Conservation (phyloP, 805 yeast species). For the Starmerella floris region DNA sequence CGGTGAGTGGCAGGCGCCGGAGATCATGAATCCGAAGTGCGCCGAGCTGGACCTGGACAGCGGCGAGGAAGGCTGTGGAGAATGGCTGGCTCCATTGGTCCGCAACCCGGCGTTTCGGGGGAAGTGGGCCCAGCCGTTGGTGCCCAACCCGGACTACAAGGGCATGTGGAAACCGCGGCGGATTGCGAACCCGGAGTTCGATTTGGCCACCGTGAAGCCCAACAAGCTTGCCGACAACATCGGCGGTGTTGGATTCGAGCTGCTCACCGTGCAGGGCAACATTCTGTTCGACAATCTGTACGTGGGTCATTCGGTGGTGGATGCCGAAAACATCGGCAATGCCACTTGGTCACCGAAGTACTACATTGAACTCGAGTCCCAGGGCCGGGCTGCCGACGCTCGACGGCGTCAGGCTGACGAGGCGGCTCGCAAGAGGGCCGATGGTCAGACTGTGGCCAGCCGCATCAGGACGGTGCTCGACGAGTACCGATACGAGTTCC, state of each 20-base stretch:
- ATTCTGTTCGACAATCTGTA: slow-evolving; percentile 73
- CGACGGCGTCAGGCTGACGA: slow-evolving; percentile 5
- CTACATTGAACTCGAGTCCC: slow-evolving; percentile 24
- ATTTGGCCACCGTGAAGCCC: slow-evolving; percentile 32
- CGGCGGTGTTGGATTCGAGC: slow-evolving; percentile 75
- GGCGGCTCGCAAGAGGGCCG: slow-evolving; percentile 14
- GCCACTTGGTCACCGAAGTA: slow-evolving; percentile 42
- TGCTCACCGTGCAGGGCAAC: slow-evolving; percentile 73
- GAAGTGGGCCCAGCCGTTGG: slow-evolving; percentile 57
- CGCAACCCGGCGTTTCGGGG: slow-evolving; percentile 64
- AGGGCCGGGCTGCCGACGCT: slow-evolving; percentile 21
- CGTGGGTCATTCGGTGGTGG: slow-evolving; percentile 68
- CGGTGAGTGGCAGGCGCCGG: slow-evolving; percentile 70
- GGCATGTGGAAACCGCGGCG: slow-evolving; percentile 65
- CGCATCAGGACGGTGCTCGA: not conserved
- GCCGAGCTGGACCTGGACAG: slow-evolving; percentile 22
- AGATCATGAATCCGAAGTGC: slow-evolving; percentile 61
- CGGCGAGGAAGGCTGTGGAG: slow-evolving; percentile 56
- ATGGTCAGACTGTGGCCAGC: not conserved
- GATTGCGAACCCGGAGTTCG: slow-evolving; percentile 61
- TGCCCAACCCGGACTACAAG: slow-evolving; percentile 60
- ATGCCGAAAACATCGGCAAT: slow-evolving; percentile 77
- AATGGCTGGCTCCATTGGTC: slow-evolving; percentile 57
- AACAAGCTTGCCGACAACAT: slow-evolving; percentile 45
- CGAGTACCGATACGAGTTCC: slow-evolving; percentile 16